These are phyloP conservation scores for Colletotrichum tropicicola DNA, from an alignment of 2,329 filamentous ascomycete genomes.

Conservation along the genomic window DNA sequence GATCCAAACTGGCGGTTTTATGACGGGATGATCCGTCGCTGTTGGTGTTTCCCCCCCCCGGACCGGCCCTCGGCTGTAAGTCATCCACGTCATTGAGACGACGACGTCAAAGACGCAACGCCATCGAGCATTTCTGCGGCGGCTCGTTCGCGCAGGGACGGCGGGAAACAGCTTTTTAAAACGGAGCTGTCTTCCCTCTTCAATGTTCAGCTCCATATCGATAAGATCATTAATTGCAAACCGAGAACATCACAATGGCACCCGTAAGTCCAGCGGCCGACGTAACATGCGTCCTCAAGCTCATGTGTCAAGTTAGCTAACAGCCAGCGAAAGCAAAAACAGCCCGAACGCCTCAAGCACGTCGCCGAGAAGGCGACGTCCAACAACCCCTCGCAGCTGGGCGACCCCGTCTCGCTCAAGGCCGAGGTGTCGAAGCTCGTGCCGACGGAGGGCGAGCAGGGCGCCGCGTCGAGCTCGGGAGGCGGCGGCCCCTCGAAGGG, in stretches of 20 bases:
- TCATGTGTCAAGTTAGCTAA: not conserved
- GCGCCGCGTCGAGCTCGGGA: not conserved
- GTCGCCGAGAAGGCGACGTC: conserved; percentile 29
- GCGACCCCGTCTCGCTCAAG: conserved; percentile 49
- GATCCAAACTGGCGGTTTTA: not conserved
- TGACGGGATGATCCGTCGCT: not conserved
- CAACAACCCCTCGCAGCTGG: conserved; percentile 47
- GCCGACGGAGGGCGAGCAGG: conserved; percentile 23
- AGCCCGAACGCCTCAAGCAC: conserved; percentile 28
- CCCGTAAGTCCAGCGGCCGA: conserved; percentile 4
- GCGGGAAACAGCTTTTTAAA: not conserved
- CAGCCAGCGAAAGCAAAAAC: conserved; percentile 9
- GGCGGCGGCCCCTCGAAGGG: not conserved
- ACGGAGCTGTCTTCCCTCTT: not conserved
- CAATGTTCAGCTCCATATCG: accelerated
- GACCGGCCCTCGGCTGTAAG: conserved; percentile 16
- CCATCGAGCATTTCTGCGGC: not conserved
- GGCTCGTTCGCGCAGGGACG: not conserved
- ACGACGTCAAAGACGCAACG: conserved; percentile 23
- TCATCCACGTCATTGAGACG: conserved; percentile 31
- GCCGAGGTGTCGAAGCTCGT: conserved; percentile 39
- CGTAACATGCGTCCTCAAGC: not conserved
- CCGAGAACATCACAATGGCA: conserved; percentile 1
- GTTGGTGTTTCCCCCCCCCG: not conserved
- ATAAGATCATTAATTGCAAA: not conserved